Evolutionary conservation across 2,329 filamentous ascomycete species (phyloP).

Genomic region (Cercospora sesami): DNA sequence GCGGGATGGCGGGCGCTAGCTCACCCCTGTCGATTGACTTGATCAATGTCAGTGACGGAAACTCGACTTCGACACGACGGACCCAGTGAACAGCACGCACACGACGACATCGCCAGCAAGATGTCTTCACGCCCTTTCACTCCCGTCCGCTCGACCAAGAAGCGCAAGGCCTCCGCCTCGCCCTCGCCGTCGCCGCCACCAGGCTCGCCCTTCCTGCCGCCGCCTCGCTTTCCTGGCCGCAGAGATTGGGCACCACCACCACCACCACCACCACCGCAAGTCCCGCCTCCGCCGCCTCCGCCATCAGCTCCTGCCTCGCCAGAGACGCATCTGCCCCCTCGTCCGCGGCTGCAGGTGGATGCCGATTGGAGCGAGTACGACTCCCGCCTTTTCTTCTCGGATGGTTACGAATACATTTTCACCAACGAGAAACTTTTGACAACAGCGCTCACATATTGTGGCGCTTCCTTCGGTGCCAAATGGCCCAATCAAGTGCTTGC

Average conservation of each 20-base stretch:
- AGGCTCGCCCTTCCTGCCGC: not conserved
- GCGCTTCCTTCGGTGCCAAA: not conserved
- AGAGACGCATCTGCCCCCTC: not conserved
- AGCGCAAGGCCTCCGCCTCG: not conserved
- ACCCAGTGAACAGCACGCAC: not conserved
- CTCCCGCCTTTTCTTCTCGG: not conserved
- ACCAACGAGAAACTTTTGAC: not conserved
- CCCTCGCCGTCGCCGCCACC: not conserved
- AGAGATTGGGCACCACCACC: not conserved
- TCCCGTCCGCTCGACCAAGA: not conserved
- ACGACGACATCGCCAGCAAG: not conserved
- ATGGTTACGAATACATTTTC: constrained; percentile 2
- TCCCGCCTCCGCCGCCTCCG: not conserved
- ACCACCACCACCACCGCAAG: not conserved
- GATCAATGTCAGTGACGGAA: not conserved
- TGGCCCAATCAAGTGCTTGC: constrained; percentile 6
- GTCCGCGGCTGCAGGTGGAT: not conserved
- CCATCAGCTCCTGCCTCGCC: not conserved
- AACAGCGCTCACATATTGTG: not conserved
- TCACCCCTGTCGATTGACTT: not conserved
- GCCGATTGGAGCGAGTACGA: not conserved
- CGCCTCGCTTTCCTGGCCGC: not conserved
- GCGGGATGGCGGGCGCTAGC: not conserved
- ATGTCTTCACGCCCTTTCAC: constrained; percentile 1
- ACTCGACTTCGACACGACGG: not conserved